Conservation (phyloP, 768 basidiomycete species). For the Leccinum ochraceum region DNA sequence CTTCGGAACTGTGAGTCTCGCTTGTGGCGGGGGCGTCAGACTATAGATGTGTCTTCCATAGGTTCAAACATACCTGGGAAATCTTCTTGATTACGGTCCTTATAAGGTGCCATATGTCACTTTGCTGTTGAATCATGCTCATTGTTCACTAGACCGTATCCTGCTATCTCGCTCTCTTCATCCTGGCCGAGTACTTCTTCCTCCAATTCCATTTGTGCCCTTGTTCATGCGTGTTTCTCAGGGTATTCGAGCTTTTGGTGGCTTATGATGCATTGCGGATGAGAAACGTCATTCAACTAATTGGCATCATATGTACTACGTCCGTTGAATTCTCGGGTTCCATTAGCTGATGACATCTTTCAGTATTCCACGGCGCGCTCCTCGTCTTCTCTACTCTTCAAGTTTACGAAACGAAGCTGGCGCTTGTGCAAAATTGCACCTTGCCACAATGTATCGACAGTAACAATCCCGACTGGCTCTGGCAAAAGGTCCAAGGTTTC, state of each 20-base stretch:
- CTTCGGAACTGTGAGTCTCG: constrained; percentile 57
- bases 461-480: constrained; percentile 54
- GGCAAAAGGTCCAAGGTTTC: constrained; percentile 58
- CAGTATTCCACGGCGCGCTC: constrained; percentile 73
- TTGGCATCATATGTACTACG: constrained; percentile 66
- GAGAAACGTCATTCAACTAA: constrained; percentile 77
- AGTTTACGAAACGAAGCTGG: constrained; percentile 69
- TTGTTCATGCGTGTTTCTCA: constrained; percentile 30
- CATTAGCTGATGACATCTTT: constrained; percentile 8
- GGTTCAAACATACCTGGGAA: constrained; percentile 46
- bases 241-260: constrained; percentile 78
- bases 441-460: constrained; percentile 36
- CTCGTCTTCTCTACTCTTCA: constrained; percentile 76
- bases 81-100: no score
- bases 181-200: constrained; percentile 68
- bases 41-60: constrained; percentile 26
- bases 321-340: background rate
- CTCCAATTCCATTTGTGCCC: background rate
- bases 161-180: constrained; percentile 84
- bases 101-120: constrained; percentile 42
- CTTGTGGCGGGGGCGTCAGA: constrained; percentile 1
- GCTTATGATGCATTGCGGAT: constrained; percentile 79
- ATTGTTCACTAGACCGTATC: constrained; percentile 60
- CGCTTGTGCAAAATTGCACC: constrained; percentile 45
- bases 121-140: constrained; percentile 7